Evolutionary conservation across 768 basidiomycete species (phyloP).

Genomic region (Pleurotus salmoneostramineus): DNA sequence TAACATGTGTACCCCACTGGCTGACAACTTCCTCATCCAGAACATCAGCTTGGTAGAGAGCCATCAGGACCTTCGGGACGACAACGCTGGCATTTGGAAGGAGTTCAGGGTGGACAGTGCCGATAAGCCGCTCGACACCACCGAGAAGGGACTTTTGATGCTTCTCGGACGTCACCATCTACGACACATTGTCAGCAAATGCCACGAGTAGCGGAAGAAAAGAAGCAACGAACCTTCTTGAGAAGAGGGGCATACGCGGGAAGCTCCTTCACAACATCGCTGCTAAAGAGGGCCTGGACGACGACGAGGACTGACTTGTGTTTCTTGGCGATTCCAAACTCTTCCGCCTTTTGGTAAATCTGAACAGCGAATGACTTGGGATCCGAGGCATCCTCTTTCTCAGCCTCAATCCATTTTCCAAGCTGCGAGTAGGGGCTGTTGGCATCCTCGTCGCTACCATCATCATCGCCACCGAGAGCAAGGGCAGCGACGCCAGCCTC

Average conservation of each 20-base stretch:
- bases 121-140: slow-evolving; percentile 85
- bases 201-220: not conserved
- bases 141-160: slow-evolving; percentile 94
- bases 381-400: slow-evolving; percentile 43
- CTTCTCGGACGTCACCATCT: slow-evolving; percentile 92
- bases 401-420: slow-evolving; percentile 82
- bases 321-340: slow-evolving; percentile 90
- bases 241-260: slow-evolving; percentile 64
- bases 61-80: slow-evolving; percentile 93
- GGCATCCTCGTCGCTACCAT: slow-evolving; percentile 82
- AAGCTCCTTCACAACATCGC: slow-evolving; percentile 64
- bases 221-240: slow-evolving; percentile 54
- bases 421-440: slow-evolving; percentile 86
- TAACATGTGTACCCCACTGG: slow-evolving; percentile 95
- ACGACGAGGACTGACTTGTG: slow-evolving; percentile 86
- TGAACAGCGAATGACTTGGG: slow-evolving; percentile 54
- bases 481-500: slow-evolving; percentile 53
- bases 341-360: slow-evolving; percentile 86
- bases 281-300: slow-evolving; percentile 80
- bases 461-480: slow-evolving; percentile 59
- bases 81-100: slow-evolving; percentile 31
- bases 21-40: slow-evolving; percentile 88
- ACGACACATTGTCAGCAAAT: slow-evolving; percentile 9
- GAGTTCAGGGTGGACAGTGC: slow-evolving; percentile 69
- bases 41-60: slow-evolving; percentile 86